These are phyloP conservation scores for Scytalidium sp. DNA, from an alignment of 2,329 filamentous ascomycete species.

Conservation along the genomic window DNA sequence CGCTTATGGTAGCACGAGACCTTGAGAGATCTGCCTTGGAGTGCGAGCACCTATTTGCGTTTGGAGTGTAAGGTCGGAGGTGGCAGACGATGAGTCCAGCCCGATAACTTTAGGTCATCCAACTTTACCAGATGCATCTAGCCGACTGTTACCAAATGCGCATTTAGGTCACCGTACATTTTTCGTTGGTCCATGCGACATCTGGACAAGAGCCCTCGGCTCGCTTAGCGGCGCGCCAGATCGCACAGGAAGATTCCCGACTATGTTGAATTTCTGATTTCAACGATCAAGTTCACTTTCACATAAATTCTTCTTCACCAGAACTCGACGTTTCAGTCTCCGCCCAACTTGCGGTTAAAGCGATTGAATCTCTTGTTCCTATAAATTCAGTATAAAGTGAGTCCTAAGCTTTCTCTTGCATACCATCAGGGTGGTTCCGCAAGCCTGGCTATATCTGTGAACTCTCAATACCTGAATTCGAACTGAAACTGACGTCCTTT, in stretches of 20 bases:
- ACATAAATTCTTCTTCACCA: constrained; percentile 5
- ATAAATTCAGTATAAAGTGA: constrained; percentile 24
- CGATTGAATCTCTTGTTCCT: constrained; percentile 94
- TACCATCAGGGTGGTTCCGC: neutral
- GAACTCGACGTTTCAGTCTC: constrained; percentile 99
- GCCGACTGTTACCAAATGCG: neutral
- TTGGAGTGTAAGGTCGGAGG: neutral
- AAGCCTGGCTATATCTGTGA: neutral
- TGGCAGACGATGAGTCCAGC: neutral
- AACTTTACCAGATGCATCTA: neutral
- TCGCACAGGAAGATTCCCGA: neutral
- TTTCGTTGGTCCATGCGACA: neutral
- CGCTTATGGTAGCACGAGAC: neutral
- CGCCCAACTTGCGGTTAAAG: constrained; percentile 98
- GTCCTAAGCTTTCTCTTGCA: constrained; percentile 5
- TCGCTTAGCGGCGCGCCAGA: neutral
- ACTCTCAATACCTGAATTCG: constrained; percentile 1
- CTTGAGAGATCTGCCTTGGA: neutral
- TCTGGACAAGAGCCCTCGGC: neutral
- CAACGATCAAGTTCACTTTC: neutral
- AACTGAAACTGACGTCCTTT: constrained; percentile 26
- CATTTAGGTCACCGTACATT: neutral
- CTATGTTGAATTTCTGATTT: neutral
- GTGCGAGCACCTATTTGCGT: neutral
- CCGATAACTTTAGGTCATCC: neutral